Conservation (phyloP, 192 early-diverging fungal species). For the Podila minutissima region DNA sequence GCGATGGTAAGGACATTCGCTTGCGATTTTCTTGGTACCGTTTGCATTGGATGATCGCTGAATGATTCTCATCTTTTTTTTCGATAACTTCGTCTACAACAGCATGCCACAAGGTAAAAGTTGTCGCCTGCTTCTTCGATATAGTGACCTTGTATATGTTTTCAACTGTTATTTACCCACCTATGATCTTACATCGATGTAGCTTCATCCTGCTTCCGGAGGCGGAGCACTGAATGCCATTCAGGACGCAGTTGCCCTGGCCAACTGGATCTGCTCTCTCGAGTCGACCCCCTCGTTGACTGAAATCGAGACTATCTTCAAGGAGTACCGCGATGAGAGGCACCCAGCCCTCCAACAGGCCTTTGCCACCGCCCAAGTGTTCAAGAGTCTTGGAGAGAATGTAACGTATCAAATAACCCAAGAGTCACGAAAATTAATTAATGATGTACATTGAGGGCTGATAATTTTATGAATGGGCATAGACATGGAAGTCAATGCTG, state of each 20-base stretch:
- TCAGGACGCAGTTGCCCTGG: conserved; percentile 2
- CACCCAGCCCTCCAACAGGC: not conserved
- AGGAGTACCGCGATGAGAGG: conserved; percentile 2
- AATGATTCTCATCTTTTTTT: not conserved
- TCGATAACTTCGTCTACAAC: not conserved
- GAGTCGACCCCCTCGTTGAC: not conserved
- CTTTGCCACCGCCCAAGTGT: conserved; percentile 3
- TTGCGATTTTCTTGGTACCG: not conserved
- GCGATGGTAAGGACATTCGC: conserved; percentile 22
- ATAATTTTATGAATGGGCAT: not conserved
- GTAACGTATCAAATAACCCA: not conserved
- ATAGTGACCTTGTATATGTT: too few species aligned
- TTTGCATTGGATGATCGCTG: not conserved
- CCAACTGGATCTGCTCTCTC: conserved; percentile 13
- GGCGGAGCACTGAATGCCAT: not conserved
- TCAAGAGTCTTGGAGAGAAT: conserved; percentile 5
- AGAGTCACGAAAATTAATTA: too few species aligned
- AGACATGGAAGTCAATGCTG: not conserved
- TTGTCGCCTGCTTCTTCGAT: too few species aligned
- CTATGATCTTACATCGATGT: not conserved
- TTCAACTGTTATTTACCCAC: not conserved
- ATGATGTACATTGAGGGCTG: not conserved
- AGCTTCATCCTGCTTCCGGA: conserved; percentile 6
- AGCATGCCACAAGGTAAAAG: too few species aligned
- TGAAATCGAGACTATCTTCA: not conserved